Conservation (phyloP, 2,329 filamentous ascomycete genomes). For the Fusarium metavorans region DNA sequence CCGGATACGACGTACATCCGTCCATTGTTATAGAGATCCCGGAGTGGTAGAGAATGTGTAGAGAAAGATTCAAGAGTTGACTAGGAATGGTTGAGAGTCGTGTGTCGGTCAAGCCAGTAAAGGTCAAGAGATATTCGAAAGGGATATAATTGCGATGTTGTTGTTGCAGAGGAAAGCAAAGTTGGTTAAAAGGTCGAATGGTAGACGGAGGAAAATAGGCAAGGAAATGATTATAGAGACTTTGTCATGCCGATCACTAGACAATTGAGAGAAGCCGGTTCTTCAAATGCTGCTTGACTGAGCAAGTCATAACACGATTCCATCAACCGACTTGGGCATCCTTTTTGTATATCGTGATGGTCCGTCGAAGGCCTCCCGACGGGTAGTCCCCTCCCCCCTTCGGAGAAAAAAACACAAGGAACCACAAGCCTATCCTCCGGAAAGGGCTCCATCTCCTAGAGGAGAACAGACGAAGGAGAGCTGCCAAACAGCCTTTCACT, state of each 20-base stretch:
- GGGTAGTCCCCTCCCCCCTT: slow-evolving; percentile 12
- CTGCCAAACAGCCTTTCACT: slow-evolving; percentile 24
- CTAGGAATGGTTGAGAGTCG: slow-evolving; percentile 4
- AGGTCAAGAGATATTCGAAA: not conserved
- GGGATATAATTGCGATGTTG: slow-evolving; percentile 9
- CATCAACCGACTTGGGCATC: slow-evolving; percentile 36
- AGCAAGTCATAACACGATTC: slow-evolving; percentile 20
- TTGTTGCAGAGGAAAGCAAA: slow-evolving; percentile 17
- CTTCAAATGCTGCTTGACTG: slow-evolving; percentile 39
- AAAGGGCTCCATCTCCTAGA: slow-evolving; percentile 39
- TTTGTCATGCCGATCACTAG: slow-evolving; percentile 39
- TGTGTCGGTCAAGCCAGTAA: not conserved
- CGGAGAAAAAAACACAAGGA: slow-evolving; percentile 17
- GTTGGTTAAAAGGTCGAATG: slow-evolving; percentile 12
- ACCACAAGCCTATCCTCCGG: slow-evolving; percentile 27
- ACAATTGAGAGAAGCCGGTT: slow-evolving; percentile 44
- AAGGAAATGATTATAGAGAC: slow-evolving; percentile 33
- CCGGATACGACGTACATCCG: slow-evolving; percentile 41
- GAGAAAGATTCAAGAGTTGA: slow-evolving; percentile 7
- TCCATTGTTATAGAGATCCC: slow-evolving; percentile 34
- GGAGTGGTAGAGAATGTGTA: slow-evolving; percentile 10
- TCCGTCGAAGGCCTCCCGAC: slow-evolving; percentile 44
- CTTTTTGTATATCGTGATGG: slow-evolving; percentile 48
- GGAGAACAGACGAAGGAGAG: slow-evolving; percentile 7
- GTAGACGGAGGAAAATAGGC: slow-evolving; percentile 15